Evolutionary conservation across 345 rosid genomes (phyloP), one percentile per base, ranked within the genome.

Genomic region (Populus tremula): DNA sequence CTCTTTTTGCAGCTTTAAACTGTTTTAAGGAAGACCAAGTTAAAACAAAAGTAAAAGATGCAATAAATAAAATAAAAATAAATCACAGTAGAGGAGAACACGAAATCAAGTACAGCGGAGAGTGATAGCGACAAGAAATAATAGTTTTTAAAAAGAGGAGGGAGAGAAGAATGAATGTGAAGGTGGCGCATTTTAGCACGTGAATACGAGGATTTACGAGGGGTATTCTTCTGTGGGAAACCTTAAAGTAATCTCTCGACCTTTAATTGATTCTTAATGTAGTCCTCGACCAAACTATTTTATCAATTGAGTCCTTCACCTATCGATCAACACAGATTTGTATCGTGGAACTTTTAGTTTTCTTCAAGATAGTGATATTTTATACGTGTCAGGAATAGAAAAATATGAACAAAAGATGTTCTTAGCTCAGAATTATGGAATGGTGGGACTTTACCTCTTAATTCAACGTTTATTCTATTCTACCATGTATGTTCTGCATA

Each of bases 1-100:
- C 87, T 88, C 85, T 82, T 93, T 82, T 92, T 72, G 96, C 97
- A 92, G 96, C 96, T 91, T 94, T 89, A 83, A 86, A 85, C 89
- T 84, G 86, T 73, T 72, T 36, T 13, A 31, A 14, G 43, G 49
- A 38, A 33, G 3, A 10, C 29, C 35, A 39, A 4, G 66, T 68
- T 69, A 82, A 81, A 75, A 84, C 85, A 82, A 87, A 83, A 20
- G 83, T 64, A 67, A 76, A 49, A 47, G 64, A 47, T 2, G 47
- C 25, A 65, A 45, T 29, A 39, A 41, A 43, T 62, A n/a, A 27
- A 20, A 53, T 6, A 35, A 67, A 61, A 27, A 50, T 25, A 20
- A 27, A 49, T n/a, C 56, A 20, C 47, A 18, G 54, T 35, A 78
- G 54, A 76, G 45, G 17, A 0, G 63, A 25, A 13, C 49, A n/a